A percentile compares a stretch with the other conserved stretches of the same genome.
phyloP scores from a whole-genome alignment of 2,329 filamentous ascomycete genomes.

The Penicillium sp. region DNA sequence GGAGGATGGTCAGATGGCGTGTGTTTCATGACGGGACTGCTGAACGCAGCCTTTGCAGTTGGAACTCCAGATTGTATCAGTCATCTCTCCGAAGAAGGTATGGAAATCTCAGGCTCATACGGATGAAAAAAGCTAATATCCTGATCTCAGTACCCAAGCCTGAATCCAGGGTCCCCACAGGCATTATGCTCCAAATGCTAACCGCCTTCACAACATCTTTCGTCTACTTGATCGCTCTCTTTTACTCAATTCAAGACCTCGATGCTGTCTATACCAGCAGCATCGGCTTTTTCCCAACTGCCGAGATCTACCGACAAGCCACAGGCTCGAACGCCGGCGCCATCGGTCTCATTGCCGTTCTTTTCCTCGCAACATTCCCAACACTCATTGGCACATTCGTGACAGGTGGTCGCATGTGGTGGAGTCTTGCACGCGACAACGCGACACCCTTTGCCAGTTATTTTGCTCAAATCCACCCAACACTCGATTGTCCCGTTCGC shows the following conservation, averaged over 20 bases:
- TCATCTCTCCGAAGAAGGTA: conserved; percentile 60
- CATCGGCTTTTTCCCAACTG: conserved; percentile 57
- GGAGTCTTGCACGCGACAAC: conserved; percentile 60
- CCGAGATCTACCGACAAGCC: conserved; percentile 65
- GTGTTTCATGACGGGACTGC: conserved; percentile 58
- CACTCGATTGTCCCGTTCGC: conserved; percentile 54
- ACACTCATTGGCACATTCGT: conserved; percentile 57
- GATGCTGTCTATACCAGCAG: conserved; percentile 53
- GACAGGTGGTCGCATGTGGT: conserved; percentile 59
- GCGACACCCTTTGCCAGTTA: conserved; percentile 55
- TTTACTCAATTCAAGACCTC: conserved; percentile 41
- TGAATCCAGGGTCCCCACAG: conserved; percentile 43
- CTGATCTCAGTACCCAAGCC: conserved; percentile 24
- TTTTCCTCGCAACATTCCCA: conserved; percentile 54
- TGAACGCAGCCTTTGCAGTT: conserved; percentile 68
- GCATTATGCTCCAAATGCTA: conserved; percentile 47
- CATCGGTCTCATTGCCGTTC: conserved; percentile 54
- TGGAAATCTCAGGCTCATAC: neutral
- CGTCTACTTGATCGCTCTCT: conserved; percentile 50
- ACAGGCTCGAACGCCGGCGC: conserved; percentile 54
- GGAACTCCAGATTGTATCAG: conserved; percentile 64
- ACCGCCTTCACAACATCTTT: conserved; percentile 46
- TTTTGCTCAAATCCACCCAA: conserved; percentile 49
- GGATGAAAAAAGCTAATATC: neutral
- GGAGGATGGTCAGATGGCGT: conserved; percentile 34